Evolutionary conservation across 2,329 filamentous ascomycete genomes (phyloP), one percentile per base, ranked within the genome.

Genomic region (Beauveria rudraprayagi): DNA sequence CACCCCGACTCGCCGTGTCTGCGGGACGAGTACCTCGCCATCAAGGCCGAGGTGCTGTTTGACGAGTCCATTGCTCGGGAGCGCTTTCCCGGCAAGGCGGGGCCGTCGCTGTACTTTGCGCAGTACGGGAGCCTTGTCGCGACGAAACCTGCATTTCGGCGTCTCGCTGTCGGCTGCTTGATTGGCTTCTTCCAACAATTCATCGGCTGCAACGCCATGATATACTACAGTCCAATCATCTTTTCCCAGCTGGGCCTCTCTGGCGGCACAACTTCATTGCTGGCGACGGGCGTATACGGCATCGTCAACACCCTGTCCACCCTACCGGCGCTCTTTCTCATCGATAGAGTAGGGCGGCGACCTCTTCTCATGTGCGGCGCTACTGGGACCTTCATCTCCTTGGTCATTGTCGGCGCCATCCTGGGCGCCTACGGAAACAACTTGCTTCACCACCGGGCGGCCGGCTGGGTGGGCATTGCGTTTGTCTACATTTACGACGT

Each of bases 401-500:
- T 82, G 41, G 78, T 79, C 56, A 73, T 80, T 22, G 80, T 83
- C 16, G 81, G 78, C 22, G 78, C 73, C 5, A 72, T 82, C 24
- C 76, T 84, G 64, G 80, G 77, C 7, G 74, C 69, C 2, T 77
- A 78, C 61, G 79, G 78, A 44, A 61, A 67, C 7, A 60, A 64
- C 9, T 70, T 76, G 0, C 73, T 76, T 1, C 66, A 70, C 1
- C 64, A 76, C 47, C 67, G 72, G 17, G 69, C 73, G 2, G 77
- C 83, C 0, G 73, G 74, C n/a, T 80, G 76, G 61, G 80, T 80
- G 2, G 82, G 87, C 64, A 87, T 88, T 64, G 82, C 83, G 22
- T 87, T 87, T 66, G 84, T 80, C 55, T 88, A 87, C 69, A 76
- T 88, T 17, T 78, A 88, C 62, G 83, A 87, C 67, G 78, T 86